Conservation (phyloP, 805 yeast genomes). For the Pichia sporocuriosa region DNA sequence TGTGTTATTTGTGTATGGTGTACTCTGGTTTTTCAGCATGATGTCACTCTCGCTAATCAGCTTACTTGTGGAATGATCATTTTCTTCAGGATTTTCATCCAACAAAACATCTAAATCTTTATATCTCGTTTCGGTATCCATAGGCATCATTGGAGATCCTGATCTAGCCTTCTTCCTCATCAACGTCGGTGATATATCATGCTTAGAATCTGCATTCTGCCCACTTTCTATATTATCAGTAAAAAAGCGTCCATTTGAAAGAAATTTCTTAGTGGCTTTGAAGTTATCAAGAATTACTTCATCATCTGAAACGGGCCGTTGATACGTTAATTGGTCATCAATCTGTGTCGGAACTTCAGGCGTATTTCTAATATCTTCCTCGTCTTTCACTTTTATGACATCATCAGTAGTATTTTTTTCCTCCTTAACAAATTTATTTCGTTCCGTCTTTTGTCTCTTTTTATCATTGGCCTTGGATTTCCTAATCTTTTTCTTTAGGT, state of each 20-base stretch:
- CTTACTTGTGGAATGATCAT: neutral
- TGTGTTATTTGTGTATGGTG: conserved; percentile 10
- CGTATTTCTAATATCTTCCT: conserved; percentile 5
- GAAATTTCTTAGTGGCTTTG: too few species aligned
- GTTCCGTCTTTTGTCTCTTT: neutral
- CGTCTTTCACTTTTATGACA: neutral
- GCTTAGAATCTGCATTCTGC: too few species aligned
- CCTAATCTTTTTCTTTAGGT: neutral
- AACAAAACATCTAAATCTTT: neutral
- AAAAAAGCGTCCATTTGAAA: too few species aligned
- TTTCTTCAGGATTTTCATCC: neutral
- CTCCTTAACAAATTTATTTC: too few species aligned
- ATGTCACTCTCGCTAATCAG: conserved; percentile 3
- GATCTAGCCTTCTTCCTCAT: conserved; percentile 4
- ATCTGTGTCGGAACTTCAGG: conserved; percentile 11
- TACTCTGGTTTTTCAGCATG: conserved; percentile 14
- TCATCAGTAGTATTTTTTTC: neutral
- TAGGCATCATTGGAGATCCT: too few species aligned
- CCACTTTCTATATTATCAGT: too few species aligned
- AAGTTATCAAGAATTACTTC: neutral
- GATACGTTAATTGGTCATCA: neutral
- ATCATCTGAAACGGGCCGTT: neutral
- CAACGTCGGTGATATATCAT: conserved; percentile 4
- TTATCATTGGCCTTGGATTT: neutral
- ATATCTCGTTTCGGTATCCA: too few species aligned